Evolutionary conservation across 2,329 filamentous ascomycete species (phyloP).

Genomic region (Davidsoniella virescens): DNA sequence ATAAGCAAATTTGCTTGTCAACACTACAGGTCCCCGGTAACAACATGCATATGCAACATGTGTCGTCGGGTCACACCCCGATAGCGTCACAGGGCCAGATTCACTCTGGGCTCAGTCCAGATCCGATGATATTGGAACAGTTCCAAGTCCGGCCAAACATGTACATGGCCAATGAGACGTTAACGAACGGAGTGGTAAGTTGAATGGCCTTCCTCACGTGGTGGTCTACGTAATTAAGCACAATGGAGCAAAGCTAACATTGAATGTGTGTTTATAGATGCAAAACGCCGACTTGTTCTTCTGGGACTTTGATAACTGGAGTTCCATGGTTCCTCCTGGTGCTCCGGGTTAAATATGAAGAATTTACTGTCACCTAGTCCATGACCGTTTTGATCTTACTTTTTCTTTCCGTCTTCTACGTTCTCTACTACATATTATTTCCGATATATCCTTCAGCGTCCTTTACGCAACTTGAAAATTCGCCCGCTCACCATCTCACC

Average conservation of each 20-base stretch:
- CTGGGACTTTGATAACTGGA: conserved; percentile 12
- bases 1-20: conserved; percentile 18
- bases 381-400: neutral
- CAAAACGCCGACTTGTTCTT: conserved; percentile 7
- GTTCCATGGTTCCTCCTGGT: conserved; percentile 12
- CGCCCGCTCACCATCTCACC: too few species aligned
- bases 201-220: neutral
- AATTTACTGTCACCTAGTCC: neutral
- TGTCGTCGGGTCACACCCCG: neutral
- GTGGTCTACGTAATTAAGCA: too few species aligned
- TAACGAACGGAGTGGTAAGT: conserved; percentile 7
- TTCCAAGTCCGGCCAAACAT: conserved; percentile 9
- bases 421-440: neutral
- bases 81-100: conserved; percentile 4
- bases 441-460: too few species aligned
- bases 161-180: conserved; percentile 3
- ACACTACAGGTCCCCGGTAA: neutral
- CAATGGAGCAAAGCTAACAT: neutral
- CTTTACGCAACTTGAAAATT: too few species aligned
- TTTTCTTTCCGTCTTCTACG: too few species aligned
- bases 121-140: conserved; percentile 10
- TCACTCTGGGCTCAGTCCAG: conserved; percentile 3
- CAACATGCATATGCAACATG: neutral
- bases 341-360: conserved; percentile 7
- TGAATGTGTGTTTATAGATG: conserved; percentile 1